Evolutionary conservation across 345 rosid species (phyloP).

Genomic region (Euclidium syriacum): DNA sequence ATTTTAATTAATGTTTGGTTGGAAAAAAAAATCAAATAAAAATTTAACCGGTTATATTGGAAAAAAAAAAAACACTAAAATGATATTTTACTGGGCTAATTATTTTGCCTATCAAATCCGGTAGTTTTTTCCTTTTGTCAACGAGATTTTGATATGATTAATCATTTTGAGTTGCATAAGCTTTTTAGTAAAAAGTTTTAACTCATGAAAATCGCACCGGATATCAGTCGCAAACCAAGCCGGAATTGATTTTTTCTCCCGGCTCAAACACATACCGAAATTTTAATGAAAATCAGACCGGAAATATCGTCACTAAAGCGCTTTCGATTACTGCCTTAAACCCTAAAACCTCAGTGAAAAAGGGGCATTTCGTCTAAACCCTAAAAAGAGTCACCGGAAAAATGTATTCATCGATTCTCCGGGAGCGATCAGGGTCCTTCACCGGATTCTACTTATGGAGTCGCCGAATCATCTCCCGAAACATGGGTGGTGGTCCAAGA

Average conservation of each 20-base stretch:
- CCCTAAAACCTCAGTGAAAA: constrained; percentile 12
- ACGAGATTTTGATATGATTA: no score
- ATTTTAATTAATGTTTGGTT: no score
- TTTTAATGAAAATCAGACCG: neutral
- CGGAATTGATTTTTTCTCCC: neutral
- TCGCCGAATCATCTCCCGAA: constrained; percentile 39
- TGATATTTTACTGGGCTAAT: no score
- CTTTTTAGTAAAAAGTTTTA: no score
- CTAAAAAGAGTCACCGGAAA: constrained; percentile 1
- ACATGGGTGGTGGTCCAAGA: constrained; percentile 97
- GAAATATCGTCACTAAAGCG: neutral
- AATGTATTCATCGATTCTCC: constrained; percentile 32
- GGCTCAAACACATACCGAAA: neutral
- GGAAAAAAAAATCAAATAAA: no score
- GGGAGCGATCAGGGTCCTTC: constrained; percentile 32
- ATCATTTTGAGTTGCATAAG: neutral
- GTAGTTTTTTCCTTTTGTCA: no score
- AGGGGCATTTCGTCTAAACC: neutral
- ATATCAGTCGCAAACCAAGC: neutral
- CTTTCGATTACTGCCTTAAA: constrained; percentile 1
- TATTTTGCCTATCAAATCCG: no score
- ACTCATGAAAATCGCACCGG: neutral
- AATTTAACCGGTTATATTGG: no score
- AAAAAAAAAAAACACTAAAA: no score
- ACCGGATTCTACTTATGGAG: constrained; percentile 15